These are phyloP conservation scores for Pseudotsuga menziesii DNA, from an alignment of 75 land plant genomes.

Conservation along the genomic window DNA sequence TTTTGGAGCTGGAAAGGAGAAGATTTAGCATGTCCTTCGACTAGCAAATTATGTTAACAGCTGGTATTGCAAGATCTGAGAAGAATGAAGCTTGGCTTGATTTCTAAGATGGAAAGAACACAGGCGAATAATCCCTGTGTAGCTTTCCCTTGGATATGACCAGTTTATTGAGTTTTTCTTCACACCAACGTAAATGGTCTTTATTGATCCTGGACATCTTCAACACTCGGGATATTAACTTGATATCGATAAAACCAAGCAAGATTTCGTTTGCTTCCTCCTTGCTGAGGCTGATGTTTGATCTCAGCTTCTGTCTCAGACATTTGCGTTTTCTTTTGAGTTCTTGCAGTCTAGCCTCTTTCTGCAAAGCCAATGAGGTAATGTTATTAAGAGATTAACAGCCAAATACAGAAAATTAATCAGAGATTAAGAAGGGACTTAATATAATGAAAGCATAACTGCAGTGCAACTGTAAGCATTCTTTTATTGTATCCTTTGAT, in stretches of 20 bases:
- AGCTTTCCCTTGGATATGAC: conserved; percentile 35
- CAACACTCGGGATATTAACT: conserved; percentile 44
- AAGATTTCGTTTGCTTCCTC: conserved; percentile 35
- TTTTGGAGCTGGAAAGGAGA: too few species aligned
- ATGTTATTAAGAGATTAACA: background rate
- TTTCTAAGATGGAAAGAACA: conserved; percentile 49
- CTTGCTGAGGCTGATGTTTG: conserved; percentile 42
- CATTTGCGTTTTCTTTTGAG: conserved; percentile 38
- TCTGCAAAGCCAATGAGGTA: conserved; percentile 22
- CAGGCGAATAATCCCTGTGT: conserved; percentile 40
- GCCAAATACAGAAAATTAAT: too few species aligned
- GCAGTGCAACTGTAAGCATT: too few species aligned
- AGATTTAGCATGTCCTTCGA: too few species aligned
- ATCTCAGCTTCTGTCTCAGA: conserved; percentile 27
- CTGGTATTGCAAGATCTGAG: too few species aligned
- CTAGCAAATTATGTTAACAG: too few species aligned
- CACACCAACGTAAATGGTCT: conserved; percentile 69
- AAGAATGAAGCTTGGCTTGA: background rate
- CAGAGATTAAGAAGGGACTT: too few species aligned
- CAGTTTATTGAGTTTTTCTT: conserved; percentile 61
- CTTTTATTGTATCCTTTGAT: too few species aligned
- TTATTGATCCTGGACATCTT: conserved; percentile 46
- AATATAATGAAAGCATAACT: too few species aligned
- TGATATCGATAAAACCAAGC: conserved; percentile 51
- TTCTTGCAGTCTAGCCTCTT: conserved; percentile 52